These are phyloP conservation scores for Blastocystis sp. DNA, from an alignment of 352 stramenopile species.

Conservation along the genomic window DNA sequence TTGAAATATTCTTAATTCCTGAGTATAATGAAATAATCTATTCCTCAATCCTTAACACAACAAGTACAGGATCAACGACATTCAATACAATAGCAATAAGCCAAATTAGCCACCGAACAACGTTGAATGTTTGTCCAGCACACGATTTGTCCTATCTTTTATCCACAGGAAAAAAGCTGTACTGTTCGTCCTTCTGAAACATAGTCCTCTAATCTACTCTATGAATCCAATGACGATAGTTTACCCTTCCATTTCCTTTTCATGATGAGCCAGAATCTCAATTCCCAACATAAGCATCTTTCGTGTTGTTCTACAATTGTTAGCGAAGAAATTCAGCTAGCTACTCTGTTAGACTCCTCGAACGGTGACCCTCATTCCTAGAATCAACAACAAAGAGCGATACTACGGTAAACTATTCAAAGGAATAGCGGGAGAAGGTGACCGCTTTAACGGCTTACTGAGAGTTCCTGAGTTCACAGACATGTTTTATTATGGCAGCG, in stretches of 20 bases:
- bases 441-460: background rate
- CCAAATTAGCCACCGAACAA: conserved; percentile 44
- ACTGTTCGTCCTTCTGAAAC: conserved; percentile 29
- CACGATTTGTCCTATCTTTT: background rate
- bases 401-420: background rate
- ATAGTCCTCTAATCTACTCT: conserved; percentile 43
- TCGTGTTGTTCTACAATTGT: background rate
- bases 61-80: conserved; percentile 11
- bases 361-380: background rate
- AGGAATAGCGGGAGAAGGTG: background rate
- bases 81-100: conserved; percentile 31
- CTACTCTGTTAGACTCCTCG: conserved; percentile 10
- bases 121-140: background rate
- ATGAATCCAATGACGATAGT: background rate
- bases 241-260: conserved; percentile 42
- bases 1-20: background rate
- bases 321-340: too few relatives aligned
- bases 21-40: conserved; percentile 20
- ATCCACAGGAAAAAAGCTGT: background rate
- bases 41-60: background rate
- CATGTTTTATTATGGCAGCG: conserved; percentile 7
- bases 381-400: background rate
- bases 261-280: conserved; percentile 39
- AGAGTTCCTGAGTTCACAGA: background rate
- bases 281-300: conserved; percentile 45